phyloP scores from a whole-genome alignment of 140 eudicot genomes.

The Erigeron philadelphicus region DNA sequence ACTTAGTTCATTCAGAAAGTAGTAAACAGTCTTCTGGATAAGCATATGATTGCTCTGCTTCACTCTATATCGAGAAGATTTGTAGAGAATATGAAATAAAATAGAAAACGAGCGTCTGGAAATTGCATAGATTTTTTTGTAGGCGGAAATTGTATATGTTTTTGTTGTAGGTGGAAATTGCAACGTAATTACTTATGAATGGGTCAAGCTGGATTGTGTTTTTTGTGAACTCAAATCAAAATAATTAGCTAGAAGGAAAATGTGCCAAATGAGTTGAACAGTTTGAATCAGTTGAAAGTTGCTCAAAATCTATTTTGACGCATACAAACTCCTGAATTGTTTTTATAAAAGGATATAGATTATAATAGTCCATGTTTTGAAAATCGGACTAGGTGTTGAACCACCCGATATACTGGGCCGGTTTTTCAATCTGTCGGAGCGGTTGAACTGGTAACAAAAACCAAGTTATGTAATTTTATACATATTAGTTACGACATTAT shows the following conservation, averaged over 20 bases:
- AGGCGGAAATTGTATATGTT: background rate
- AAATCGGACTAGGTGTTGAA: background rate
- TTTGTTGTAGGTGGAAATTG: background rate
- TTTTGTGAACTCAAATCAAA: background rate
- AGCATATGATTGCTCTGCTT: background rate
- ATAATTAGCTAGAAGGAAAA: background rate
- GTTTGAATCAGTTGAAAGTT: background rate
- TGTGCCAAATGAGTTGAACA: background rate
- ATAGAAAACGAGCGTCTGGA: background rate
- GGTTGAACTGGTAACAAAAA: no score
- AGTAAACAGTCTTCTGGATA: constrained; percentile 17
- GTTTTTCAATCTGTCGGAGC: no score
- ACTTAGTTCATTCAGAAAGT: background rate
- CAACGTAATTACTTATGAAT: background rate
- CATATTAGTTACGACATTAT: no score
- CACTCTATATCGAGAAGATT: no score
- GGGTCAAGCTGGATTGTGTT: background rate
- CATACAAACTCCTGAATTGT: background rate
- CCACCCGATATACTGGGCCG: no score
- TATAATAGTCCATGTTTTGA: background rate
- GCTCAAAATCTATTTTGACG: background rate
- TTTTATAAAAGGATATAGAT: background rate
- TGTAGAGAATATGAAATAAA: no score
- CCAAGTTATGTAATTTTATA: no score
- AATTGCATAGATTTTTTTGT: constrained; percentile 8